Conservation (phyloP, 495 filamentous ascomycete genomes). For the Podospora appendiculata region DNA sequence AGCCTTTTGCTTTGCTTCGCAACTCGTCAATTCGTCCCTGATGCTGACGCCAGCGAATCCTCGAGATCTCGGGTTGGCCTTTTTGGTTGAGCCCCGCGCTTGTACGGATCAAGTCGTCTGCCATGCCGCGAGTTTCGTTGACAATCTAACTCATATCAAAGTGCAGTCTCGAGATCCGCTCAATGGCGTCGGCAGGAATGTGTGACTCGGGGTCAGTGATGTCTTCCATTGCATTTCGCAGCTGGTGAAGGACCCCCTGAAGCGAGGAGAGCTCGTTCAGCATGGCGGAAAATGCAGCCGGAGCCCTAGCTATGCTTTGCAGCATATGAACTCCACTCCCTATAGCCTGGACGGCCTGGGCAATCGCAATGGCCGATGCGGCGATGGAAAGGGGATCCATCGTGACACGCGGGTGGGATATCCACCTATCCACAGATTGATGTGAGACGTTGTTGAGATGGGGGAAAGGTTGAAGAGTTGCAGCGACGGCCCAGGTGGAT, state of each 20-base stretch:
- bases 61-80: background rate
- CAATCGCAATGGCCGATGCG: background rate
- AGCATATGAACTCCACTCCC: background rate
- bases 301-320: background rate
- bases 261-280: background rate
- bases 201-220: background rate
- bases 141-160: background rate
- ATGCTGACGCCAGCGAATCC: background rate
- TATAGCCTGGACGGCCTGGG: background rate
- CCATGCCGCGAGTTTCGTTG: background rate
- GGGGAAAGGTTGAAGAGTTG: too few species aligned
- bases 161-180: background rate
- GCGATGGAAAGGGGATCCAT: background rate
- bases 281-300: background rate
- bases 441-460: too few species aligned
- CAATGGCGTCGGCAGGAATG: background rate
- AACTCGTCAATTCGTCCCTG: background rate
- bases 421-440: too few species aligned
- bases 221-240: background rate
- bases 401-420: too few species aligned
- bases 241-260: background rate
- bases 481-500: too few species aligned
- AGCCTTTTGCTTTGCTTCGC: background rate
- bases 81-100: background rate
- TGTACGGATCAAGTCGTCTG: background rate